These are phyloP conservation scores for Dimocarpus longan DNA, from an alignment of 345 rosid genomes.

Conservation along the genomic window DNA sequence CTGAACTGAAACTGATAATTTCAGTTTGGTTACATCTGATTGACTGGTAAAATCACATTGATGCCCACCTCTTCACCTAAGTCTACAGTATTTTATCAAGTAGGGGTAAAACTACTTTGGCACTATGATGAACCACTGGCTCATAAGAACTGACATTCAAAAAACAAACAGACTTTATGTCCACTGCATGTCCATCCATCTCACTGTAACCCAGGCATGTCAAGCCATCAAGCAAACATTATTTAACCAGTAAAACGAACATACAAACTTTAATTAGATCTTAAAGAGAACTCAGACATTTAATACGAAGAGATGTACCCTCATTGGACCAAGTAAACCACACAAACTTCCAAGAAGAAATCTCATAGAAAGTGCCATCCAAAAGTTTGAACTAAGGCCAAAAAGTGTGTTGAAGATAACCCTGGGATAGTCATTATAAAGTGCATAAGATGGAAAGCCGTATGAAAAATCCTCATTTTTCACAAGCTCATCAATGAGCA, in stretches of 20 bases:
- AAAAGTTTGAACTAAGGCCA: conserved; percentile 82
- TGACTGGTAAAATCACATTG: neutral
- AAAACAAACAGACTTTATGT: neutral
- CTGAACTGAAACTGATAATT: neutral
- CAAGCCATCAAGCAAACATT: conserved; percentile 13
- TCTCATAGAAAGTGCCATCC: conserved; percentile 90
- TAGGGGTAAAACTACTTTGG: neutral
- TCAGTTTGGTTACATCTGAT: neutral
- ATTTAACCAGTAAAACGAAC: neutral
- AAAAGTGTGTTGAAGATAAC: conserved; percentile 85
- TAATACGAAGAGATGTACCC: neutral
- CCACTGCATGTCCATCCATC: neutral
- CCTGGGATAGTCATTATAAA: conserved; percentile 40
- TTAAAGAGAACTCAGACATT: neutral
- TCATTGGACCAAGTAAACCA: conserved; percentile 89
- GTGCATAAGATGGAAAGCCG: neutral
- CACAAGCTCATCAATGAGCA: conserved; percentile 5
- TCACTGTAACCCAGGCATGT: neutral
- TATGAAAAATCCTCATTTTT: neutral
- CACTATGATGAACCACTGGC: neutral
- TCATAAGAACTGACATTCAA: neutral
- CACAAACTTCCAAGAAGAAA: conserved; percentile 88
- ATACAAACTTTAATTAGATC: neutral
- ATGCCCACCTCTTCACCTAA: neutral
- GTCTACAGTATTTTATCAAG: neutral